A percentile compares a stretch with the other conserved stretches of the same genome.
Evolutionary conservation across 305 asterid genomes (phyloP).

Genomic region (Fraxinus sp.): DNA sequence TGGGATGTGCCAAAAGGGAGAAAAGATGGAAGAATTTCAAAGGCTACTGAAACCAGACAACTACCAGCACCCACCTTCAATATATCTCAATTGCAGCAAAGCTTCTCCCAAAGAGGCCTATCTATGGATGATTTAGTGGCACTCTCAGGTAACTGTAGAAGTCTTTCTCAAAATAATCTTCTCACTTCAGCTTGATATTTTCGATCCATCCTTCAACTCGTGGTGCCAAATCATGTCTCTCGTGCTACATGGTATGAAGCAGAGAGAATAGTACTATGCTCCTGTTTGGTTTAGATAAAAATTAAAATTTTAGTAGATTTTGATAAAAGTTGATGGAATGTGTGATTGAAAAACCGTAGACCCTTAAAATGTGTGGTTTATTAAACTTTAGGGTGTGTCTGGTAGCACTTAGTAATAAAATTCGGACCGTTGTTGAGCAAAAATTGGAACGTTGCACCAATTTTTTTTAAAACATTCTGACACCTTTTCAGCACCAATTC

Average conservation of each 20-base stretch:
- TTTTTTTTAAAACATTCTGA: too few species aligned
- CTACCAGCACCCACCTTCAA: conserved; percentile 81
- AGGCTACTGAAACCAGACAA: conserved; percentile 52
- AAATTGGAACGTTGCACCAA: too few species aligned
- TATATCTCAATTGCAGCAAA: conserved; percentile 61
- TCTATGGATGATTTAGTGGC: conserved; percentile 68
- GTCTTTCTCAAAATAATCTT: not conserved
- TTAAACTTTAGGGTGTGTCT: too few species aligned
- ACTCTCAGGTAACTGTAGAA: conserved; percentile 57
- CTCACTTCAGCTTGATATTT: not conserved
- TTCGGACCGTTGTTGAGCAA: too few species aligned
- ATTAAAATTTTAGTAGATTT: too few species aligned
- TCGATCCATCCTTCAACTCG: not conserved
- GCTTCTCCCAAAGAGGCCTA: conserved; percentile 82
- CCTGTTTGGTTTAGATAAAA: too few species aligned
- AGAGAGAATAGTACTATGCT: too few species aligned
- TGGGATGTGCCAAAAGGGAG: conserved; percentile 82
- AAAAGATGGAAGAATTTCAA: conserved; percentile 71
- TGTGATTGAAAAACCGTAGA: too few species aligned
- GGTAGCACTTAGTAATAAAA: too few species aligned
- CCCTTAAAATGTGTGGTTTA: too few species aligned
- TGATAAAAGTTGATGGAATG: too few species aligned
- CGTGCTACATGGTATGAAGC: not conserved
- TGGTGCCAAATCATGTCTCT: not conserved
- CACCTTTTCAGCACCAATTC: too few species aligned